Evolutionary conservation across 2,329 filamentous ascomycete species (phyloP), one percentile per base, ranked within the genome.

Genomic region (Venturia asperata): DNA sequence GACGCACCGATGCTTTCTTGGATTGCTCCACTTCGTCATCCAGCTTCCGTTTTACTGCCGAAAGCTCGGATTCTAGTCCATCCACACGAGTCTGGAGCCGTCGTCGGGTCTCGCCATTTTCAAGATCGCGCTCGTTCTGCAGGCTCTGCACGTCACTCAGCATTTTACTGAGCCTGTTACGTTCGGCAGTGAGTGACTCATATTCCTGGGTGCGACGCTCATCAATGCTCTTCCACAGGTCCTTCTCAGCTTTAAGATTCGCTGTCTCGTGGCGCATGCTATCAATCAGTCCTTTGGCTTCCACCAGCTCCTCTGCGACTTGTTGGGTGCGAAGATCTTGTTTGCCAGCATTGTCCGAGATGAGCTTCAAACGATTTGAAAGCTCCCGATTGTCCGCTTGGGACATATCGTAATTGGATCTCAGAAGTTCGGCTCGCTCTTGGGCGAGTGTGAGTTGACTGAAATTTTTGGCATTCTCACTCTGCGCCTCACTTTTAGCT

Each of bases 181-280:
- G 90, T 74, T 99, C 94, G 67, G 95, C 90, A 52, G 89, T 83
- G 15, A 97, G 80, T 24, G 80, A 85, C 72, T 96, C 91, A 68
- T 94, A 96, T 72, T 97, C 92, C 71, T 94, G 91, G 68, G 85
- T 89, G 55, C 97, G 81, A 63, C 95, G 87, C 68, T 90, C 88
- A 74, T 97, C 92, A 42, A 97, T 96, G 65, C 89, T 91, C 78
- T 94, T 96, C 89, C 90, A 96, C 11, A 99, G 82, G 45, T 91
- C 89, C 78, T 96, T 96, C 76, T 97, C 93, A 0, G 93, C 92
- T 75, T 96, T 96, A 42, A 97, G 83, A 72, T 97, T 97, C 19
- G 92, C 88, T 64, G 88, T 91, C 74, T 99, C 94, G 69, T 91
- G 92, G 63, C 92, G 89, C 76, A 97, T 84, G 72, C 91, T 92